A percentile compares a stretch with the other conserved stretches of the same genome.
Evolutionary conservation across 352 stramenopile species (phyloP).

Genomic region (Phytopythium cucurbitacearum): DNA sequence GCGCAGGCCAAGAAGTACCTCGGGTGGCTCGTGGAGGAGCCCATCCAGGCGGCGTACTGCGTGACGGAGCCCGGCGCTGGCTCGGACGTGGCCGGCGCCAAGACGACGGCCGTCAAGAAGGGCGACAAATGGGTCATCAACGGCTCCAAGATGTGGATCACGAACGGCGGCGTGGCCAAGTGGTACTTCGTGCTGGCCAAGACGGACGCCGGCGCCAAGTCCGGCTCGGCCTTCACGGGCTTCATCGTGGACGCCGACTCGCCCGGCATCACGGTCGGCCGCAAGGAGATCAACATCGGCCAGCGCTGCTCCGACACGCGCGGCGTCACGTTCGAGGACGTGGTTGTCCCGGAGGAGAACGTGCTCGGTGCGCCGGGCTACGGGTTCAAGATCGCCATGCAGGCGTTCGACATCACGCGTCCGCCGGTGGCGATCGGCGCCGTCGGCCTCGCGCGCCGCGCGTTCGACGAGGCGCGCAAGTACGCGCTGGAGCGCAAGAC

Average conservation of each 20-base stretch:
- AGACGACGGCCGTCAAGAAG: constrained; percentile 90
- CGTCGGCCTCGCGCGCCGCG: constrained; percentile 80
- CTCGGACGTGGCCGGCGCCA: constrained; percentile 85
- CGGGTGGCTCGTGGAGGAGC: constrained; percentile 74
- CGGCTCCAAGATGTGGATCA: constrained; percentile 94
- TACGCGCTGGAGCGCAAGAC: constrained; percentile 86
- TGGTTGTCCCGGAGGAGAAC: constrained; percentile 85
- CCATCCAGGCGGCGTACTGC: constrained; percentile 84
- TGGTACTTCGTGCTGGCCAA: constrained; percentile 92
- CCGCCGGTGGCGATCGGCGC: constrained; percentile 85
- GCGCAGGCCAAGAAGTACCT: constrained; percentile 87
- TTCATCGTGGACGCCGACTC: constrained; percentile 89
- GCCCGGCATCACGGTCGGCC: constrained; percentile 81
- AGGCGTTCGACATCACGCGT: constrained; percentile 89
- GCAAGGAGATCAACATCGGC: constrained; percentile 91
- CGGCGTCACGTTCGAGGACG: constrained; percentile 89
- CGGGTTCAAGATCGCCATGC: constrained; percentile 92
- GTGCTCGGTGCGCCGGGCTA: constrained; percentile 83
- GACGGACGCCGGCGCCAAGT: constrained; percentile 70
- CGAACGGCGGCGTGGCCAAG: constrained; percentile 88
- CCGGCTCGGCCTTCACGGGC: constrained; percentile 82
- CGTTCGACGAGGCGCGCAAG: constrained; percentile 87
- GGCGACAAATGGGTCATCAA: constrained; percentile 93
- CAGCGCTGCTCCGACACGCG: constrained; percentile 89
- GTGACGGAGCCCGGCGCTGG: constrained; percentile 89